Evolutionary conservation across 2,329 filamentous ascomycete species (phyloP).

Genomic region (Fusarium marasasianum): DNA sequence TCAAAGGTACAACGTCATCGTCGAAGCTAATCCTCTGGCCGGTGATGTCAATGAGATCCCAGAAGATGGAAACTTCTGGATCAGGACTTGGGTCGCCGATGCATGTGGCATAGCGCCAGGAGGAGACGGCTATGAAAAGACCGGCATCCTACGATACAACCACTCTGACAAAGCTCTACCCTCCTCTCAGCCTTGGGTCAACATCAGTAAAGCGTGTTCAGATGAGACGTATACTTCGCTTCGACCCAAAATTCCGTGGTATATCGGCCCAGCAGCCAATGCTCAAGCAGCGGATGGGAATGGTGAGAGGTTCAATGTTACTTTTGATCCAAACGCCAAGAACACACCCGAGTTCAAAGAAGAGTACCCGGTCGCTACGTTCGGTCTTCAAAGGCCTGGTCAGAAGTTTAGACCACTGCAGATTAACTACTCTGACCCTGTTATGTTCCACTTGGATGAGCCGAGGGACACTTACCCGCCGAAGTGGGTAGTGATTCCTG

Average conservation of each 20-base stretch:
- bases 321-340: neutral
- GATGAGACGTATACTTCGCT: slow-evolving; percentile 32
- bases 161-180: slow-evolving; percentile 2
- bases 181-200: neutral
- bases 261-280: slow-evolving; percentile 29
- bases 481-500: slow-evolving; percentile 34
- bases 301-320: slow-evolving; percentile 31
- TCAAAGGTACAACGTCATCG: slow-evolving; percentile 34
- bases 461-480: neutral
- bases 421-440: slow-evolving; percentile 29
- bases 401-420: slow-evolving; percentile 24
- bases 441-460: slow-evolving; percentile 26
- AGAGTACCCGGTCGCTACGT: slow-evolving; percentile 19
- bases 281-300: neutral
- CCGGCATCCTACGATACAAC: slow-evolving; percentile 30
- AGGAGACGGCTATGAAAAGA: slow-evolving; percentile 23
- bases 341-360: neutral
- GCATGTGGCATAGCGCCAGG: neutral
- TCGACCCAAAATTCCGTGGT: slow-evolving; percentile 34
- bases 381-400: slow-evolving; percentile 19
- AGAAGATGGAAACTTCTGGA: slow-evolving; percentile 37
- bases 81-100: slow-evolving; percentile 25
- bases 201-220: slow-evolving; percentile 18
- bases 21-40: slow-evolving; percentile 23
- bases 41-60: slow-evolving; percentile 16